Conservation (phyloP, 2,329 filamentous ascomycete genomes). For the Stemphylium beticola region DNA sequence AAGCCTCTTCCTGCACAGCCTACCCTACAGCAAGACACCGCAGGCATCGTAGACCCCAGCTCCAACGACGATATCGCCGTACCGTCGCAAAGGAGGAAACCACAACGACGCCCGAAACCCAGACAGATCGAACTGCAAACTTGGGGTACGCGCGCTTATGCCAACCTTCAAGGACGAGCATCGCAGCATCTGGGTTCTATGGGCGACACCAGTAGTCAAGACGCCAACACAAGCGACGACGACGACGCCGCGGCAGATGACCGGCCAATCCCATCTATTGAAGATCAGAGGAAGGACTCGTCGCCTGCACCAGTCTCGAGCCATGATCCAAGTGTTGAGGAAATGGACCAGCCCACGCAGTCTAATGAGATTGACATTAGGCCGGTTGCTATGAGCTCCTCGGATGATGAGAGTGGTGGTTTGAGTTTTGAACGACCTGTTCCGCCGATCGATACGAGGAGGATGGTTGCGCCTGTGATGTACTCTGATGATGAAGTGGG, state of each 20-base stretch:
- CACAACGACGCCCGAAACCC: neutral
- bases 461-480: neutral
- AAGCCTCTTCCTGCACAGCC: constrained; percentile 9
- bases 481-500: constrained; percentile 9
- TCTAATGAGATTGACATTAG: constrained; percentile 2
- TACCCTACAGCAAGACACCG: neutral
- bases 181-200: neutral
- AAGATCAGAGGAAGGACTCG: neutral
- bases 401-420: neutral
- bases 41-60: neutral
- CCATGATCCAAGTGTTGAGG: neutral
- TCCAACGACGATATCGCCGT: constrained; percentile 5
- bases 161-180: constrained; percentile 23
- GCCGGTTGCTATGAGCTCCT: neutral
- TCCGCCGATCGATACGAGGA: neutral
- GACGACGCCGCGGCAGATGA: neutral
- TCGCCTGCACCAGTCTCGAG: neutral
- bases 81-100: neutral
- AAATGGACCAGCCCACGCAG: neutral
- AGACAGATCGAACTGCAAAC: constrained; percentile 25
- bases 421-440: neutral
- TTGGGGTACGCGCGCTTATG: constrained; percentile 30
- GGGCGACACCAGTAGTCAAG: neutral
- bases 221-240: constrained; percentile 3
- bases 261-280: constrained; percentile 5